phyloP scores from a whole-genome alignment of 1,284 basidiomycete genomes.

The Pholiota adiposa region DNA sequence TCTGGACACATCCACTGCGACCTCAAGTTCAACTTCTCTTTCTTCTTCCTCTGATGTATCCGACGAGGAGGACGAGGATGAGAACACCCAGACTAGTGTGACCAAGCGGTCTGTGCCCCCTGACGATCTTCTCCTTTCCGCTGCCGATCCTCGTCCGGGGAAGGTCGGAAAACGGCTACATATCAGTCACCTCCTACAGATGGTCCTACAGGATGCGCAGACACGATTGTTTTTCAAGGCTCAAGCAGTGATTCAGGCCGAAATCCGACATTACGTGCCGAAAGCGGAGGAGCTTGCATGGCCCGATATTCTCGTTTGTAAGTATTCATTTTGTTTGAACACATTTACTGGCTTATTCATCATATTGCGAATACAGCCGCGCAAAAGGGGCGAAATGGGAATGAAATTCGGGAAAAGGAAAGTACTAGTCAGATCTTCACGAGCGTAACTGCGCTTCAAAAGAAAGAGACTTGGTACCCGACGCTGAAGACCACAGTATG shows the following conservation, averaged over 20 bases:
- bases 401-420: conserved; percentile 64
- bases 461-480: conserved; percentile 88
- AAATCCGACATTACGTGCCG: conserved; percentile 82
- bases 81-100: conserved; percentile 22
- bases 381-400: conserved; percentile 43
- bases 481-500: conserved; percentile 84
- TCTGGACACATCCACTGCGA: conserved; percentile 63
- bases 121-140: conserved; percentile 29
- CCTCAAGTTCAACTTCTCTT: conserved; percentile 39
- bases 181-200: conserved; percentile 73
- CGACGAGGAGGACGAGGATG: conserved; percentile 21
- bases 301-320: conserved; percentile 76
- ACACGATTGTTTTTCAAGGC: conserved; percentile 93
- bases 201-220: conserved; percentile 93
- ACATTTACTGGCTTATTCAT: too few species aligned
- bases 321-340: conserved; percentile 26
- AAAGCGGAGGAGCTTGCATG: conserved; percentile 83
- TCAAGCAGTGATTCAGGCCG: conserved; percentile 85
- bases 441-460: conserved; percentile 69
- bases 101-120: conserved; percentile 10
- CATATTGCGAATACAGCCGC: conserved; percentile 39
- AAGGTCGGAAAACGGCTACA: conserved; percentile 49
- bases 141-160: conserved; percentile 22
- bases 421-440: conserved; percentile 66
- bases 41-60: conserved; percentile 34